These are phyloP conservation scores for Angomonas deanei DNA, from an alignment of 208 protist genomes.

Conservation along the genomic window DNA sequence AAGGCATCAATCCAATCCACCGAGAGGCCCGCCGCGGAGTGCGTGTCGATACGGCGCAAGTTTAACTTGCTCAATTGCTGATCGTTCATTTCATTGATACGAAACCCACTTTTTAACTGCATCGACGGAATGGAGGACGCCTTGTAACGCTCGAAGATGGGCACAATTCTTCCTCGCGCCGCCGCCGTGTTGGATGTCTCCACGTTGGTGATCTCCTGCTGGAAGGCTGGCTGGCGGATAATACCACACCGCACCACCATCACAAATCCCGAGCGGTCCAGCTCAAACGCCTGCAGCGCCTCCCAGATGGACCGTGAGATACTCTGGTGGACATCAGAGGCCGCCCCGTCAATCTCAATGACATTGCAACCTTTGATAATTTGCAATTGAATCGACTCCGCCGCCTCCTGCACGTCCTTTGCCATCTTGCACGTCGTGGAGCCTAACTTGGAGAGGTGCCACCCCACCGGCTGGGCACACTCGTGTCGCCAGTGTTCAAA, in stretches of 20 bases:
- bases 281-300: constrained; percentile 76
- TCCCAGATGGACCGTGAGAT: constrained; percentile 72
- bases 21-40: constrained; percentile 62
- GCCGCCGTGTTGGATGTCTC: constrained; percentile 71
- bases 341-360: constrained; percentile 80
- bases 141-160: constrained; percentile 84
- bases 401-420: constrained; percentile 70
- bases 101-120: constrained; percentile 80
- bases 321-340: constrained; percentile 75
- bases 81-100: constrained; percentile 69
- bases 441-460: constrained; percentile 78
- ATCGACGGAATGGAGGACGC: constrained; percentile 79
- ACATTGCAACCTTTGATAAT: constrained; percentile 88
- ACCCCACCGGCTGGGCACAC: constrained; percentile 66
- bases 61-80: constrained; percentile 65
- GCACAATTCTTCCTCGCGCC: constrained; percentile 73
- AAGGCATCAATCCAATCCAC: constrained; percentile 86
- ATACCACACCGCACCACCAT: constrained; percentile 70
- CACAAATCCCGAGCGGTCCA: constrained; percentile 84
- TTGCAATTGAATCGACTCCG: constrained; percentile 85
- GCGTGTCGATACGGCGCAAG: constrained; percentile 57
- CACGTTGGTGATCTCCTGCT: constrained; percentile 74
- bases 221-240: constrained; percentile 71
- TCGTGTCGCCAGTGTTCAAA: constrained; percentile 80
- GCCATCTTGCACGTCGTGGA: constrained; percentile 84